Evolutionary conservation across 139 green algal genomes (phyloP).

Genomic region (Coccomyxa sp.): DNA sequence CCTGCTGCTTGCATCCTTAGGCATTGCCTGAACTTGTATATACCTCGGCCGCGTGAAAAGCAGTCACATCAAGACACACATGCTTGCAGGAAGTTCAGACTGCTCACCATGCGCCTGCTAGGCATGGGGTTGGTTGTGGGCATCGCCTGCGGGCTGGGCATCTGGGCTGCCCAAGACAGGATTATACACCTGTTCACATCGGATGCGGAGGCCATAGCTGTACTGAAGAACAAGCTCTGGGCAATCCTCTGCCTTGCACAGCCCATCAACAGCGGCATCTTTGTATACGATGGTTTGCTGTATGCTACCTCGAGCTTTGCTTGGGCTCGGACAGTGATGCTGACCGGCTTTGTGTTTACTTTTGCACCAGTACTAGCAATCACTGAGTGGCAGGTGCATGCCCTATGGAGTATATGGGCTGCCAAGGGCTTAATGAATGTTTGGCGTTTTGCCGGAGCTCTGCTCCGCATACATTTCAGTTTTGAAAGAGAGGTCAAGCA

Average conservation of each 20-base stretch:
- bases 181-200: constrained; percentile 47
- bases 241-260: constrained; percentile 36
- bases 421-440: constrained; percentile 53
- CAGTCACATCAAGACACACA: too few species aligned
- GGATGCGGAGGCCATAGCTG: not conserved
- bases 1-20: too few species aligned
- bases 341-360: constrained; percentile 43
- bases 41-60: too few species aligned
- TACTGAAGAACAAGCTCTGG: constrained; percentile 38
- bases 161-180: constrained; percentile 1
- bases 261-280: constrained; percentile 58
- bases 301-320: constrained; percentile 54
- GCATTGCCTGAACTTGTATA: too few species aligned
- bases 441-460: constrained; percentile 39
- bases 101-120: constrained; percentile 40
- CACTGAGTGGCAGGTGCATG: constrained; percentile 11
- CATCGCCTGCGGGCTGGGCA: constrained; percentile 12
- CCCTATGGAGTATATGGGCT: constrained; percentile 40
- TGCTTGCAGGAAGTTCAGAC: constrained; percentile 24
- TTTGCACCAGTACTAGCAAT: constrained; percentile 41
- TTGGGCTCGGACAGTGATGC: constrained; percentile 43
- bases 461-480: constrained; percentile 41
- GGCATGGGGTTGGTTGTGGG: constrained; percentile 30
- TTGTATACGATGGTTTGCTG: constrained; percentile 64
- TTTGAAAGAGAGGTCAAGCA: not conserved